Percentiles rank a stretch among this genome's conserved stretches.
Evolutionary conservation across 139 green algal species (phyloP).

Genomic region (Chlamydomonas eustigma): DNA sequence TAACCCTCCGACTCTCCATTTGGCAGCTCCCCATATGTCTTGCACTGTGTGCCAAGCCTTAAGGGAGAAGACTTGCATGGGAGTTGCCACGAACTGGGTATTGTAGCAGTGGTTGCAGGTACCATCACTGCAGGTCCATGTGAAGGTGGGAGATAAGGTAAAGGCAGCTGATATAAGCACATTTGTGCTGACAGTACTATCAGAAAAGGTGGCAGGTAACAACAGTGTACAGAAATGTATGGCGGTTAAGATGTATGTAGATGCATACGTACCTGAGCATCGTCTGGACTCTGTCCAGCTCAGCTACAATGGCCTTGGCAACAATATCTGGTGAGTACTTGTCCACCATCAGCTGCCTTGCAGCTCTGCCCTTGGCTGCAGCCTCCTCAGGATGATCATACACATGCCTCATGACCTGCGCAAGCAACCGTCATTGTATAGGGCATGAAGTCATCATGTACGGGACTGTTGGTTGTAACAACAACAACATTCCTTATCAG

Average conservation of each 20-base stretch:
- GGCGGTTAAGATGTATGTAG: no score
- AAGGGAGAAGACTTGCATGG: background rate
- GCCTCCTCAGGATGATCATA: constrained; percentile 6
- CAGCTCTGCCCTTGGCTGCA: background rate
- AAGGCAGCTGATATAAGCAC: no score
- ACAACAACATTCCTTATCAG: no score
- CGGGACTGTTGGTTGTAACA: no score
- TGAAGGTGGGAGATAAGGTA: no score
- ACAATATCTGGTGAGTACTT: constrained; percentile 4
- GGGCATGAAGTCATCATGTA: no score
- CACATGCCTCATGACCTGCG: constrained; percentile 10
- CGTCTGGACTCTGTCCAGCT: background rate
- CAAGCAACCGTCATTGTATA: no score
- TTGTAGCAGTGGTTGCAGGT: constrained; percentile 9
- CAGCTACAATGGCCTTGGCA: background rate
- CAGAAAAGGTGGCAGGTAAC: no score
- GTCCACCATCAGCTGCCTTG: background rate
- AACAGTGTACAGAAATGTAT: no score
- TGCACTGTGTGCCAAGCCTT: background rate
- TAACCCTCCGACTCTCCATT: background rate
- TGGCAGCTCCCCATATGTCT: background rate
- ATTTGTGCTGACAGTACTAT: no score
- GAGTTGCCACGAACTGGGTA: background rate
- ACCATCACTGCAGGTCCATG: background rate
- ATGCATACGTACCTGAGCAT: background rate